Evolutionary conservation across 176 grass and related monocot species (phyloP).

Genomic region (Oryza rufipogon): DNA sequence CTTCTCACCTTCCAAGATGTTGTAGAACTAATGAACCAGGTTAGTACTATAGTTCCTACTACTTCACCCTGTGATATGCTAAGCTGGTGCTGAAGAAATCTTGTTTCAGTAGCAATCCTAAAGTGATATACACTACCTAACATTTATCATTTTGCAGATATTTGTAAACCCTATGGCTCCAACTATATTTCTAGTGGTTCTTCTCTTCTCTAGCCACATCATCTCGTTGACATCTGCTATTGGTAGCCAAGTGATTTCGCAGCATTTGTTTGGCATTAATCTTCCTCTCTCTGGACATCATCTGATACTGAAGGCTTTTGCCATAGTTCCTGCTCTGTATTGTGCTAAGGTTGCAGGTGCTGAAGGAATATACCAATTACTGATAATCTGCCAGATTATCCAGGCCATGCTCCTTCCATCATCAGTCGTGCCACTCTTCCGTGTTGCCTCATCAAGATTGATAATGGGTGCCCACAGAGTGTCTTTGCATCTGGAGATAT

Average conservation of each 20-base stretch:
- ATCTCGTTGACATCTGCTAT: slow-evolving; percentile 76
- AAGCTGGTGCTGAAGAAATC: slow-evolving; percentile 14
- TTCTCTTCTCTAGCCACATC: slow-evolving; percentile 92
- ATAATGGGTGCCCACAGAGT: slow-evolving; percentile 90
- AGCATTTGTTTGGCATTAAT: slow-evolving; percentile 84
- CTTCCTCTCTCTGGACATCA: slow-evolving; percentile 57
- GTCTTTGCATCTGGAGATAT: slow-evolving; percentile 79
- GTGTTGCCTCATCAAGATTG: slow-evolving; percentile 80
- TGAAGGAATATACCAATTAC: slow-evolving; percentile 90
- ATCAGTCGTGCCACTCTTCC: slow-evolving; percentile 85
- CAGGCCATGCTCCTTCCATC: slow-evolving; percentile 96
- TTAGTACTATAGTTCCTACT: slow-evolving; percentile 40
- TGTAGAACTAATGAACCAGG: slow-evolving; percentile 96
- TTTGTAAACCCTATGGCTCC: slow-evolving; percentile 81
- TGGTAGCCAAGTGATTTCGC: slow-evolving; percentile 69
- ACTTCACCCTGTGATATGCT: not conserved
- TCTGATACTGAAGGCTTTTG: slow-evolving; percentile 70
- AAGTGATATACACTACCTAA: slow-evolving; percentile 3
- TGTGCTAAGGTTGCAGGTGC: slow-evolving; percentile 66
- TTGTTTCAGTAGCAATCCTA: slow-evolving; percentile 25
- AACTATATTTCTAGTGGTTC: slow-evolving; percentile 78
- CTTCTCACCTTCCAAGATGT: slow-evolving; percentile 85
- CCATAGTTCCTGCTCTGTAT: slow-evolving; percentile 73
- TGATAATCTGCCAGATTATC: slow-evolving; percentile 87
- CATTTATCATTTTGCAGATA: slow-evolving; percentile 60